Percentiles rank a stretch among this genome's conserved stretches.
These are phyloP conservation scores for Phytophthora agathidicida DNA, from an alignment of 352 stramenopile genomes.

Conservation along the genomic window DNA sequence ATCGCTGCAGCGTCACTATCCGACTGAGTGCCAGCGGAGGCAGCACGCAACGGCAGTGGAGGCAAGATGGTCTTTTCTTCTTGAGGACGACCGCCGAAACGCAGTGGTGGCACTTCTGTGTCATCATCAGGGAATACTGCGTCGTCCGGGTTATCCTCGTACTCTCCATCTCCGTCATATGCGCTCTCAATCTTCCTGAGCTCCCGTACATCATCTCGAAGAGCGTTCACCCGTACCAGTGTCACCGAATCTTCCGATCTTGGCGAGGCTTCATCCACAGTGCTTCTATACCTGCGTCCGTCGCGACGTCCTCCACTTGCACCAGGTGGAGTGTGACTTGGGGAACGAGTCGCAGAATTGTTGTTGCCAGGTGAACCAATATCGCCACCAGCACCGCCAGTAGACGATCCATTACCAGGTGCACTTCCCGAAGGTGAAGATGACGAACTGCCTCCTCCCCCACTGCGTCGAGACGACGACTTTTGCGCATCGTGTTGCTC, in stretches of 20 bases:
- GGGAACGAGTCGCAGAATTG: slow-evolving; percentile 31
- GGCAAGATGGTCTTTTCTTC: slow-evolving; percentile 30
- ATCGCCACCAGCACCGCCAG: slow-evolving; percentile 9
- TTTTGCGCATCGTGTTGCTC: slow-evolving; percentile 82
- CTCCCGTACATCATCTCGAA: slow-evolving; percentile 76
- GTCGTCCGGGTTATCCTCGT: slow-evolving; percentile 63
- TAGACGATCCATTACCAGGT: slow-evolving; percentile 1
- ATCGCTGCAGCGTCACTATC: slow-evolving; percentile 79
- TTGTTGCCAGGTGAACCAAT: slow-evolving; percentile 17
- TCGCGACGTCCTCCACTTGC: slow-evolving; percentile 20
- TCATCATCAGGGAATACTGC: slow-evolving; percentile 44
- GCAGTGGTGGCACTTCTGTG: slow-evolving; percentile 25
- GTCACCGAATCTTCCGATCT: slow-evolving; percentile 65
- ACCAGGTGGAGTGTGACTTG: slow-evolving; percentile 37
- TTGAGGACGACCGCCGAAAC: slow-evolving; percentile 30
- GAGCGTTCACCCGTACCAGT: slow-evolving; percentile 72
- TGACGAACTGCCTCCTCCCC: slow-evolving; percentile 33
- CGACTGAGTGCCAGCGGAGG: slow-evolving; percentile 51
- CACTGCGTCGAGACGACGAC: slow-evolving; percentile 44
- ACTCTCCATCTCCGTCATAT: slow-evolving; percentile 73
- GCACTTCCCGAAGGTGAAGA: slow-evolving; percentile 24
- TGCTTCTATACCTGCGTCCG: slow-evolving; percentile 31
- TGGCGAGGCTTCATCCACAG: slow-evolving; percentile 41
- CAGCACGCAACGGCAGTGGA: slow-evolving; percentile 26
- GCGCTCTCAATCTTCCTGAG: slow-evolving; percentile 74